Evolutionary conservation across 768 basidiomycete genomes (phyloP).

Genomic region (Neoboletus subvelutipes): DNA sequence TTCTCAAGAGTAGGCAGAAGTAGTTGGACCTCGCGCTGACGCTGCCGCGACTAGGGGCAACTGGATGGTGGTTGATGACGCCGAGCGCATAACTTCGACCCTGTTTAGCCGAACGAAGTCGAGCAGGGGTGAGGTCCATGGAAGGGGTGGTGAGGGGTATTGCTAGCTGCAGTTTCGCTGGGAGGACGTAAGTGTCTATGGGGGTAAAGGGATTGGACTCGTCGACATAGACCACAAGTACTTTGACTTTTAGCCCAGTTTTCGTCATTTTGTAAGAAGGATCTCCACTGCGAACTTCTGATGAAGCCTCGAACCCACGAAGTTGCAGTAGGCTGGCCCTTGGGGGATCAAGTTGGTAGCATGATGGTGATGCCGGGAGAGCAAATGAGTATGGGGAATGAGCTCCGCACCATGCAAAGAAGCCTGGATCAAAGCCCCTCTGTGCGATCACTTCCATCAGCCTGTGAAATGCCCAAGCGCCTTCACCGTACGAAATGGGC

Average conservation of each 20-base stretch:
- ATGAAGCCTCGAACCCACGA: neutral
- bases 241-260: neutral
- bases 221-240: neutral
- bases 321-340: neutral
- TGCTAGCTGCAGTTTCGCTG: neutral
- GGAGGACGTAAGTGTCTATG: neutral
- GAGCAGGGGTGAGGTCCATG: neutral
- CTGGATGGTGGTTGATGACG: neutral
- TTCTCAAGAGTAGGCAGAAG: neutral
- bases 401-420: neutral
- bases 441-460: neutral
- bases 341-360: neutral
- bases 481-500: neutral
- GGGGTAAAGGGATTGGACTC: neutral
- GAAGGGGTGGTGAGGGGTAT: neutral
- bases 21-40: neutral
- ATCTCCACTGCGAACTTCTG: neutral
- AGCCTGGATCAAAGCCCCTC: neutral
- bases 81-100: neutral
- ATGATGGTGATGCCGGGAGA: neutral
- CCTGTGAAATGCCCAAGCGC: neutral
- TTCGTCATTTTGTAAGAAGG: neutral
- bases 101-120: neutral
- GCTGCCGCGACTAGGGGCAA: neutral
- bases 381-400: neutral